Evolutionary conservation across 2,329 filamentous ascomycete genomes (phyloP).

Genomic region (Aspergillus texensis): DNA sequence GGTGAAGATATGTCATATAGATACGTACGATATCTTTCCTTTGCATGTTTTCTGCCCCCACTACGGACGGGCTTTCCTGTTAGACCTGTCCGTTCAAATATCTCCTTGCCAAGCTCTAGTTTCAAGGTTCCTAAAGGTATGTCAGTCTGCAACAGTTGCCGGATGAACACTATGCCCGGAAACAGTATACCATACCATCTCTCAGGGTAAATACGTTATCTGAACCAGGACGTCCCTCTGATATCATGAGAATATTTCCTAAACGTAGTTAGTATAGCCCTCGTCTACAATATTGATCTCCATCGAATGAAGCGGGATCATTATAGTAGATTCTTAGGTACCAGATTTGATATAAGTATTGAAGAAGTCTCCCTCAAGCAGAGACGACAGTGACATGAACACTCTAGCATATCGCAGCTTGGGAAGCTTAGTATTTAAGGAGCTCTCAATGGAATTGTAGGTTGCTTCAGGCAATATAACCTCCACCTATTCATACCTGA

Average conservation of each 20-base stretch:
- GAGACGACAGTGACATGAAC: constrained; percentile 69
- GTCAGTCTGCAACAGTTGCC: constrained; percentile 9
- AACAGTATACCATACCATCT: constrained; percentile 57
- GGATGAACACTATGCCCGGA: not conserved
- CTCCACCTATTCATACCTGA: constrained; percentile 53
- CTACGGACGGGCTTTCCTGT: constrained; percentile 67
- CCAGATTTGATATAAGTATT: constrained; percentile 81
- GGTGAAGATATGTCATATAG: not conserved
- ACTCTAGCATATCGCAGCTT: constrained; percentile 65
- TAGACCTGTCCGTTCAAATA: constrained; percentile 81
- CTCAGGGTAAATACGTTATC: constrained; percentile 73
- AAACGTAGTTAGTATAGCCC: not conserved
- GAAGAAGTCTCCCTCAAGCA: constrained; percentile 77
- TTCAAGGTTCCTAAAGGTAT: constrained; percentile 63
- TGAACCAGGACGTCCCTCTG: constrained; percentile 69
- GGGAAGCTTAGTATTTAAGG: constrained; percentile 50
- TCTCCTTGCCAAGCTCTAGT: constrained; percentile 77
- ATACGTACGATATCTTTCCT: constrained; percentile 72
- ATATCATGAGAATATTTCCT: constrained; percentile 84
- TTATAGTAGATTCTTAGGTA: constrained; percentile 35
- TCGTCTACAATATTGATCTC: not conserved
- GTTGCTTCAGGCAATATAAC: constrained; percentile 70
- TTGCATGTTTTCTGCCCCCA: constrained; percentile 64
- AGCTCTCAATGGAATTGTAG: constrained; percentile 57
- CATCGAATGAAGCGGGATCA: not conserved